Conservation (phyloP, 2,329 filamentous ascomycete genomes). For the Aphanocladium album region DNA sequence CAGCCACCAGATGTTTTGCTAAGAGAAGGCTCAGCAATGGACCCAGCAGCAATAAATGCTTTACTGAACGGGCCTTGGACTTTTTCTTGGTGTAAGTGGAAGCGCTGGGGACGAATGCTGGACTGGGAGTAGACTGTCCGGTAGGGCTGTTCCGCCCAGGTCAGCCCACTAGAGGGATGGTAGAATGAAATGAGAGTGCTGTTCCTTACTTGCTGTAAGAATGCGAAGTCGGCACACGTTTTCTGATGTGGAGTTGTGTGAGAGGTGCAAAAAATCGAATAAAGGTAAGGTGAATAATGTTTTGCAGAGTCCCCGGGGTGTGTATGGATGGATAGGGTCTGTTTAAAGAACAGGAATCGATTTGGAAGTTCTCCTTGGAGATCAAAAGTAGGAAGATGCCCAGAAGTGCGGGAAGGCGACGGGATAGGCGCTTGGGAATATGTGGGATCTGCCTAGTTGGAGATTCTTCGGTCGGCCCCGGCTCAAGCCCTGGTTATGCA, state of each 20-base stretch:
- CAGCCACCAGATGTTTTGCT: not conserved
- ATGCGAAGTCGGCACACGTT: not conserved
- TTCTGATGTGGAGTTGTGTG: not conserved
- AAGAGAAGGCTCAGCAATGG: not conserved
- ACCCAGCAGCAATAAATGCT: too few species aligned
- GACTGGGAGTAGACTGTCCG: not conserved
- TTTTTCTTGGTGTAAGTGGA: not conserved
- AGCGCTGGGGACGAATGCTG: not conserved
- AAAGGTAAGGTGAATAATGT: not conserved
- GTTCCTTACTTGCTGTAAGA: not conserved
- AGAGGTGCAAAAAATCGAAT: not conserved
- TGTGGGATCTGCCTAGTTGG: conserved; percentile 7
- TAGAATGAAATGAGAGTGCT: not conserved
- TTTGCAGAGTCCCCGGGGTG: not conserved
- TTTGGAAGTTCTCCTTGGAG: not conserved
- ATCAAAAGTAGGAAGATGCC: not conserved
- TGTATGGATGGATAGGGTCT: not conserved
- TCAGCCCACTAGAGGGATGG: not conserved
- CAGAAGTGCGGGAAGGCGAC: conserved; percentile 2
- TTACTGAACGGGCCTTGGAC: not conserved
- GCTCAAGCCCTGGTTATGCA: not conserved
- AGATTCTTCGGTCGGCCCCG: conserved; percentile 4
- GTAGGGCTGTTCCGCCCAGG: conserved; percentile 5
- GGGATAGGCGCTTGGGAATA: conserved; percentile 1
- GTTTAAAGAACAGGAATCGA: not conserved